phyloP scores from a whole-genome alignment of 257 asterid species.

The Echium plantagineum region DNA sequence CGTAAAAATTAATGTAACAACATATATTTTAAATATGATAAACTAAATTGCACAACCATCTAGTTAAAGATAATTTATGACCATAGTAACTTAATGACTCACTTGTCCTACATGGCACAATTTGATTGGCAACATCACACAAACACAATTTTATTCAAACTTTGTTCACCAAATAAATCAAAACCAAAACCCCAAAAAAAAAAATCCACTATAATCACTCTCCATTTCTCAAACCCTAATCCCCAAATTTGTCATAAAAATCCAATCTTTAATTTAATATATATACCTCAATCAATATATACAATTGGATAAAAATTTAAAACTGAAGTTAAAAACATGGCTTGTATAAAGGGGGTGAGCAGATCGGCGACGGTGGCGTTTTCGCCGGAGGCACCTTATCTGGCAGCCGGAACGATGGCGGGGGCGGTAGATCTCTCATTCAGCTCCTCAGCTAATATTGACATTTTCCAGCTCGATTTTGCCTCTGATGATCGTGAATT shows the following conservation, averaged over 20 bases:
- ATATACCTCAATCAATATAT: no score
- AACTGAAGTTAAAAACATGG: constrained; percentile 29
- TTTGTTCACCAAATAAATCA: not conserved
- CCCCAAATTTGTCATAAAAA: not conserved
- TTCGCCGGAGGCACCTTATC: constrained; percentile 72
- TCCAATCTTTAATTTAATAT: no score
- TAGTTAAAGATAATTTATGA: no score
- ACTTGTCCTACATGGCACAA: not conserved
- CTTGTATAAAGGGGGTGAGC: constrained; percentile 63
- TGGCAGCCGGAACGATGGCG: constrained; percentile 99
- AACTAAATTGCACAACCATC: no score
- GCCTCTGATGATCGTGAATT: constrained; percentile 70
- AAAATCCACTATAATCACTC: no score
- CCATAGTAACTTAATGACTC: not conserved
- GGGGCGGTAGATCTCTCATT: constrained; percentile 98
- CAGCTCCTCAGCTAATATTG: constrained; percentile 92
- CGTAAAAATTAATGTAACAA: no score
- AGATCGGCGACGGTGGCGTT: constrained; percentile 96
- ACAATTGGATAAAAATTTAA: no score
- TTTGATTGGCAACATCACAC: not conserved
- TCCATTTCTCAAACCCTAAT: not conserved
- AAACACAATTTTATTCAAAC: not conserved
- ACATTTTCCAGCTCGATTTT: constrained; percentile 81
- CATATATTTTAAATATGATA: no score
- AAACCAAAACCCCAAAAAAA: not conserved